Base-by-base conservation (phyloP, 208 protist species). In the Leishmania turanica region DNA sequence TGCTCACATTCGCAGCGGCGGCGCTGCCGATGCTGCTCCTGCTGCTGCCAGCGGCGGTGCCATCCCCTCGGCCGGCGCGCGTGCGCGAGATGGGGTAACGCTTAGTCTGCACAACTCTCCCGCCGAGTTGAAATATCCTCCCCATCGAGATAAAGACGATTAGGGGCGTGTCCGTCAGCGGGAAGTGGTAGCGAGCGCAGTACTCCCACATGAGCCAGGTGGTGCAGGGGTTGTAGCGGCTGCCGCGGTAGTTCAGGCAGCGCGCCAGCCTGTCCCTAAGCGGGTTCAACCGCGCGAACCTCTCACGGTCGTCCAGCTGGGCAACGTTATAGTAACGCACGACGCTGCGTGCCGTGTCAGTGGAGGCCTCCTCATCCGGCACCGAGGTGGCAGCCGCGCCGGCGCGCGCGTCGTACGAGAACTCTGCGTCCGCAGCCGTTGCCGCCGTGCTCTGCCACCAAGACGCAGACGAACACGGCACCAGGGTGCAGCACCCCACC, bases 131-230 rank as follows among this genome's bases (percentile, higher is more conserved):
- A 11, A 56, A 74, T 15, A 95, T 34, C n/a, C 79, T 81, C 45
- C 75, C 71, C 34, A 69, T 53, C 27, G 91, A 92, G 34, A 92
- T 42, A 75, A 92, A 93, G 13, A 90, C 65, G 21, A 85, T 88
- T 4, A 19, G 3, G 1, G 1, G 8, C 15, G 68, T 40, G 5
- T 54, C 74, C 1, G 37, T 24, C 15, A 81, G 66, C 0, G 81
- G 64, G 45, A 93, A 88, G 75, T 85, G 51, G 79, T 90, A 81
- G 76, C 78, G 78, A 34, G 47, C 40, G 78, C 90, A 93, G 84
- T 96, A 93, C 80, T 90, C 84, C 45, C 87, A 87, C 81, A 96
- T 86, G 8, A 87, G 77, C 76, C 92, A 87, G 21, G 87, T 81
- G 42, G 81, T 81, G 51, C 47, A 9, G 15, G 85, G 13, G 56